Percentiles rank a stretch among this genome's conserved stretches.
These are phyloP conservation scores for Plasmodium falciparum DNA, from an alignment of 169 alveolate species.

Conservation along the genomic window DNA sequence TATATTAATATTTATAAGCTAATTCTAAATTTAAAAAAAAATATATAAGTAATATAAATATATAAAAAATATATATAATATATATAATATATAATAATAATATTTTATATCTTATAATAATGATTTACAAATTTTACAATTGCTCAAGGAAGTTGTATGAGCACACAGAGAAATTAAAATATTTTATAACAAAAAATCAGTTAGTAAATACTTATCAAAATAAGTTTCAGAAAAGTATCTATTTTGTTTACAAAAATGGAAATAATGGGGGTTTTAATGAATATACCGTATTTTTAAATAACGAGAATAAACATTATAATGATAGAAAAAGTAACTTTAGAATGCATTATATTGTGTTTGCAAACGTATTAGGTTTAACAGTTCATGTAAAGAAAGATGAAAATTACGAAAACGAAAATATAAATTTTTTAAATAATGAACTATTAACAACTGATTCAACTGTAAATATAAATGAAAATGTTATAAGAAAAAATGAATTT, in stretches of 20 bases:
- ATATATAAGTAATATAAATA: too few relatives aligned
- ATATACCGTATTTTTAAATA: constrained; percentile 23
- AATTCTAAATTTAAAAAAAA: too few relatives aligned
- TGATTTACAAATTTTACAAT: constrained; percentile 60
- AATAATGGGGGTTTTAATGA: constrained; percentile 40
- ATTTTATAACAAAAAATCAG: constrained; percentile 41
- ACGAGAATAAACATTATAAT: constrained; percentile 22
- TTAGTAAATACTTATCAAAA: constrained; percentile 26
- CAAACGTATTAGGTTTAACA: constrained; percentile 37
- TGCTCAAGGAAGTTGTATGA: constrained; percentile 50
- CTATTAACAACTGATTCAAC: neutral
- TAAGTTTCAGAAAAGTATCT: constrained; percentile 26
- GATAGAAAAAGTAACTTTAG: constrained; percentile 21
- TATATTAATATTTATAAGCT: too few relatives aligned
- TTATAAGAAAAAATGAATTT: constrained; percentile 46
- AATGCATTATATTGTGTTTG: constrained; percentile 35
- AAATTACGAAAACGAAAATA: constrained; percentile 42
- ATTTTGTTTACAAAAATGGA: constrained; percentile 28
- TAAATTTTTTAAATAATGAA: neutral
- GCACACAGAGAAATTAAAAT: constrained; percentile 56
- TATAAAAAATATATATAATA: too few relatives aligned
- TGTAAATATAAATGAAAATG: constrained; percentile 1
- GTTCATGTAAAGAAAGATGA: constrained; percentile 43
- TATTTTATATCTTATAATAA: constrained; percentile 39
- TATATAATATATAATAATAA: neutral